Evolutionary conservation across 169 alveolate genomes (phyloP), one percentile per base, ranked within the genome.

Genomic region (Babesia ovis): DNA sequence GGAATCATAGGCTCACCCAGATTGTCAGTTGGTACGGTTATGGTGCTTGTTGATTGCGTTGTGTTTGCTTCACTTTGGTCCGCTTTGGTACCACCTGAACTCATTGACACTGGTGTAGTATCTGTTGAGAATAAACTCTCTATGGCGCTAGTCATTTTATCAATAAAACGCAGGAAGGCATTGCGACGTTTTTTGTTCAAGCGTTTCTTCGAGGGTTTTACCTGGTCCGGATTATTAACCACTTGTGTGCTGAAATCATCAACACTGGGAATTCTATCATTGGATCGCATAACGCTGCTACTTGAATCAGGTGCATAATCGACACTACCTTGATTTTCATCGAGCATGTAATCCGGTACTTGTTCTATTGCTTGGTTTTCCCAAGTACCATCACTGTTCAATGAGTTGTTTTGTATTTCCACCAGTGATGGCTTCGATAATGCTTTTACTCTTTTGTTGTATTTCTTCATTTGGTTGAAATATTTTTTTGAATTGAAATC

Each of bases 151-250:
- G 16, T 25, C 48, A 64, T 31, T n/a, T 64, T 27, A 37, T 64
- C 74, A 22, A 64, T 16, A 50, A 64, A 64, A 18, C 20, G 5
- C 48, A 64, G 61, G 37, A 64, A 64, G 3, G 45, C 74, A 3
- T 14, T 29, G n/a, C 70, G 70, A 3, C 39, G 29, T 16, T 20
- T 14, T 18, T 60, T 60, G 8, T 60, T 31, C n/a, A n/a, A n/a
- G n/a, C n/a, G n/a, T n/a, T n/a, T n/a, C n/a, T n/a, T n/a, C n/a
- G n/a, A n/a, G n/a, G n/a, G n/a, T n/a, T n/a, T n/a, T n/a, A n/a
- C n/a, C n/a, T n/a, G n/a, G n/a, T n/a, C n/a, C n/a, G n/a, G n/a
- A n/a, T n/a, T n/a, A n/a, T n/a, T n/a, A n/a, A n/a, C n/a, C n/a
- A n/a, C n/a, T n/a, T n/a, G n/a, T n/a, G n/a, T n/a, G n/a, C n/a